Evolutionary conservation across 768 basidiomycete species (phyloP).

Genomic region (Kwoniella dejecticola): DNA sequence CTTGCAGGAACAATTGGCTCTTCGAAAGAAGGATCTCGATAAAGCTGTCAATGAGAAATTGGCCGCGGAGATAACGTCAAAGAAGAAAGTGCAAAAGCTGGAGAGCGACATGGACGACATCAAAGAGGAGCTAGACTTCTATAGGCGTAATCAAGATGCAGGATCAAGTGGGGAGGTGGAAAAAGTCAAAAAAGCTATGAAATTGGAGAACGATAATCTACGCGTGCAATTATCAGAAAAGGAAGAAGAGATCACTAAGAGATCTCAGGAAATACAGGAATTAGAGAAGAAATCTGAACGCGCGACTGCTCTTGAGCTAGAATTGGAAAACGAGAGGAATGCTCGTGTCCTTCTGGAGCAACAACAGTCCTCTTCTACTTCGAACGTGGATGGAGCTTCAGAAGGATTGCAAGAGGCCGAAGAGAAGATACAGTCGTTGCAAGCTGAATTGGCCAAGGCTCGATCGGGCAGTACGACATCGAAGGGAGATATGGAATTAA

Average conservation of each 20-base stretch:
- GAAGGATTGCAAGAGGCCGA: not conserved
- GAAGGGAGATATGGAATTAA: slow-evolving; percentile 5
- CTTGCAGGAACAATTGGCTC: slow-evolving; percentile 36
- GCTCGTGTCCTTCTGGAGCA: slow-evolving; percentile 1
- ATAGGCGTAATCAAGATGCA: slow-evolving; percentile 22
- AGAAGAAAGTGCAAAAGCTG: slow-evolving; percentile 43
- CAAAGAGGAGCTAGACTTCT: slow-evolving; percentile 49
- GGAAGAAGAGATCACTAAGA: slow-evolving; percentile 28
- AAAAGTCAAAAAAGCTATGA: slow-evolving; percentile 35
- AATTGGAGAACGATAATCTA: slow-evolving; percentile 30
- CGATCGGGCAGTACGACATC: not conserved
- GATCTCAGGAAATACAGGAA: slow-evolving; percentile 16
- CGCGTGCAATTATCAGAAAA: slow-evolving; percentile 26
- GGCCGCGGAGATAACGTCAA: slow-evolving; percentile 39
- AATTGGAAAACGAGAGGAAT: slow-evolving; percentile 24
- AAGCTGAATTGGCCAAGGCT: slow-evolving; percentile 26
- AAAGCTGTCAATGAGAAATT: slow-evolving; percentile 54
- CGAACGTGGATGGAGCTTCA: no score
- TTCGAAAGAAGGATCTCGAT: slow-evolving; percentile 36
- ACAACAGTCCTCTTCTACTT: not conserved
- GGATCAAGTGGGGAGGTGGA: slow-evolving; percentile 33
- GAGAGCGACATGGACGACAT: slow-evolving; percentile 45
- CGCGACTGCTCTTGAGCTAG: slow-evolving; percentile 26
- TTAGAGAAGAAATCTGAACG: slow-evolving; percentile 14
- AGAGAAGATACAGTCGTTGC: slow-evolving; percentile 21